These are phyloP conservation scores for Candida tammaniensis DNA, from an alignment of 805 yeast genomes.

Conservation along the genomic window DNA sequence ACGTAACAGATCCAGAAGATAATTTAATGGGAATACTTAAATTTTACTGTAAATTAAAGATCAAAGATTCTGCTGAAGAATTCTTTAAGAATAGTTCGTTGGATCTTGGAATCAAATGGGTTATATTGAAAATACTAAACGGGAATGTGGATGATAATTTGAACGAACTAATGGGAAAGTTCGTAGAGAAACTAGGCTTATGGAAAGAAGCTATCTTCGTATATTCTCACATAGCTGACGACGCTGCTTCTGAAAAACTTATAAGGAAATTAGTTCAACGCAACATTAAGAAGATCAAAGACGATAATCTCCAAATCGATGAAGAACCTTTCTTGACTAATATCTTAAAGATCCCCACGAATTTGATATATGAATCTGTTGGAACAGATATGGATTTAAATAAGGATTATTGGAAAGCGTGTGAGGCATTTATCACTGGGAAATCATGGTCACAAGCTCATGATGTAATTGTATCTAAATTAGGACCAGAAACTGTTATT, in stretches of 20 bases:
- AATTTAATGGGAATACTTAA: constrained; percentile 20
- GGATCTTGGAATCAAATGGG: constrained; percentile 50
- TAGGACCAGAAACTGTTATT: constrained; percentile 74
- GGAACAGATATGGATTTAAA: constrained; percentile 53
- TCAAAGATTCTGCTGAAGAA: neutral
- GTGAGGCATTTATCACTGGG: constrained; percentile 61
- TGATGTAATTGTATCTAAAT: constrained; percentile 45
- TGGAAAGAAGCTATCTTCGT: constrained; percentile 64
- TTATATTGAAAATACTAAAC: constrained; percentile 19
- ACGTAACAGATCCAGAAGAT: constrained; percentile 9
- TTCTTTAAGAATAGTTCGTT: constrained; percentile 15
- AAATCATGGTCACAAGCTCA: constrained; percentile 63
- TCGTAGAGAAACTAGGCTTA: constrained; percentile 43
- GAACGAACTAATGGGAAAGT: constrained; percentile 42
- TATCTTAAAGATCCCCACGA: constrained; percentile 46
- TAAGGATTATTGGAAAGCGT: constrained; percentile 58
- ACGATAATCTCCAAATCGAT: constrained; percentile 15
- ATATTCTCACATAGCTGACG: constrained; percentile 53
- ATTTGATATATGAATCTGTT: constrained; percentile 51
- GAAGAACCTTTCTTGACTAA: constrained; percentile 36
- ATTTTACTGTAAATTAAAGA: constrained; percentile 13
- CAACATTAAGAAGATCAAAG: constrained; percentile 29
- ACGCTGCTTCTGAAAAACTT: constrained; percentile 38
- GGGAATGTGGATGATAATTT: constrained; percentile 8
- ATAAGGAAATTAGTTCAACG: constrained; percentile 37